Evolutionary conservation across 2,329 filamentous ascomycete species (phyloP), one percentile per base, ranked within the genome.

Genomic region (Microsporum ferrugineum): DNA sequence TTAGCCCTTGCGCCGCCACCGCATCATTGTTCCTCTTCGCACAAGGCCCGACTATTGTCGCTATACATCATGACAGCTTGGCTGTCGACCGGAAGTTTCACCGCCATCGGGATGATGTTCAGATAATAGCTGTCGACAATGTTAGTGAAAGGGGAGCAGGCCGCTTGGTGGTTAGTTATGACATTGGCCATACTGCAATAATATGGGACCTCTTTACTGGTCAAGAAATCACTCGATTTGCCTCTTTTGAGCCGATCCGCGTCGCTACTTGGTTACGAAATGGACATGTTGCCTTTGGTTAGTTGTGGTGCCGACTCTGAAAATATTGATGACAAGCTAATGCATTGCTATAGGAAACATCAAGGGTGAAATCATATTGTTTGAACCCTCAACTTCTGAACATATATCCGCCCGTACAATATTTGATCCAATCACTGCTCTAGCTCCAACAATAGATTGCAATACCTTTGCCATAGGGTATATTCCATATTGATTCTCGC

Each of bases 161-260:
- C 33, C 82, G 91, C 65, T 77, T 95, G 63, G 91, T 95, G 1
- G 89, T 96, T 64, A 97, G 91, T 76, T 96, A 96, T 70, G 94
- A 99, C 78, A 83, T 84, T 17, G 87, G 89, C 41, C 89, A 92
- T 73, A 96, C 89, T 0, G 90, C 91, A 2, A 96, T 97, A 70
- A 89, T 97, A 5, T 99, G 94, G 94, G 92, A 99, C 75, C 80
- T 96, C 63, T 85, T 95, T 77, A 95, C 90, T 0, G 94, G 94
- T 57, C 86, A 91, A 63, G 91, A 96, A 74, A 82, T 96, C 62
- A 86, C 92, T 43, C 84, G 91, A n/a, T 97, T 97, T 76, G 86
- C 87, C 29, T 94, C 91, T 0, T 96, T 95, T 70, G 90, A 95
- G 70, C 84, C 88, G 66, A 82, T 97, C 65, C 86, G 86, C 27